phyloP scores from a whole-genome alignment of 345 rosid species.

The Hibiscus syriacus region DNA sequence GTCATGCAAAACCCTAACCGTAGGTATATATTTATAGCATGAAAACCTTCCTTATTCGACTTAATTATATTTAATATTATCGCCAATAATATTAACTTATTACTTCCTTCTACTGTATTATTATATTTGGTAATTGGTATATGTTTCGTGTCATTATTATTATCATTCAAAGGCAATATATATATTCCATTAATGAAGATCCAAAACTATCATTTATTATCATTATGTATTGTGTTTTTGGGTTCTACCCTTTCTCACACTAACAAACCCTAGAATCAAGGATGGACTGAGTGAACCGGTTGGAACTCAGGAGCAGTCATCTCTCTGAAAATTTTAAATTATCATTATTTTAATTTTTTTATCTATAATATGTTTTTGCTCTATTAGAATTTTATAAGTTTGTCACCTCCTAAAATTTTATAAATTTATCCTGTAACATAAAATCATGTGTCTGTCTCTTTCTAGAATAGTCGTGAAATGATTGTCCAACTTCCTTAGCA shows the following conservation, averaged over 20 bases:
- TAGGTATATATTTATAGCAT: slow-evolving; percentile 35
- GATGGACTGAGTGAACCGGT: too few species aligned
- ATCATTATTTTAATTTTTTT: too few species aligned
- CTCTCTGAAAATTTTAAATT: too few species aligned
- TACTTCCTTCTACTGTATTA: not conserved
- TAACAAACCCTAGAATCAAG: slow-evolving; percentile 17
- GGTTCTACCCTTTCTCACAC: not conserved
- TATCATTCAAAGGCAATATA: too few species aligned
- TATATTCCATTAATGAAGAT: not conserved
- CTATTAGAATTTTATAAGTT: too few species aligned
- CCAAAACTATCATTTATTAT: not conserved
- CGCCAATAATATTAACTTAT: not conserved
- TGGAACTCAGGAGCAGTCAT: too few species aligned
- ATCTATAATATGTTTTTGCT: too few species aligned
- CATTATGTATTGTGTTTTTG: not conserved
- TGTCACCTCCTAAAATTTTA: too few species aligned
- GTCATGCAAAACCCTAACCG: slow-evolving; percentile 43
- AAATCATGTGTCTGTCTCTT: too few species aligned
- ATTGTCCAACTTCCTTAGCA: slow-evolving; percentile 37
- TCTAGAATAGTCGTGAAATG: slow-evolving; percentile 27
- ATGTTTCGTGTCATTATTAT: too few species aligned
- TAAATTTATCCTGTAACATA: too few species aligned
- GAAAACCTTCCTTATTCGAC: too few species aligned
- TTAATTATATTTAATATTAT: not conserved
- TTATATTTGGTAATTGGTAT: not conserved